Percentiles rank a stretch among this genome's conserved stretches.
phyloP scores from a whole-genome alignment of 2,329 filamentous ascomycete genomes.

The Ophiostoma quercus region DNA sequence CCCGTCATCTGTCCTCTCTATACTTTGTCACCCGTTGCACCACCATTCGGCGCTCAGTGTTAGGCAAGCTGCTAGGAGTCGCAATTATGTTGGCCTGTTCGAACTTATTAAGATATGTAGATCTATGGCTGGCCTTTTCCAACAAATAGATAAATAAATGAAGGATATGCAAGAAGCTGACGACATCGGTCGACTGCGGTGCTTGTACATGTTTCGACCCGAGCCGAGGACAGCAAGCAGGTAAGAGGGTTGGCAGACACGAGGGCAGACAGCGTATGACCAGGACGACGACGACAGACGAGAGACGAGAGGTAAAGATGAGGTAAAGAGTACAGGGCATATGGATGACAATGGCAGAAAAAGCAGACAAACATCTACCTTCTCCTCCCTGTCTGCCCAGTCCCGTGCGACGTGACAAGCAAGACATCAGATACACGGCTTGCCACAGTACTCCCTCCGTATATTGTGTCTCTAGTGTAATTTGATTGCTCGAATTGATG shows the following conservation, averaged over 20 bases:
- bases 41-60: background rate
- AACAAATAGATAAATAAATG: background rate
- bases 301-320: background rate
- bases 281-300: background rate
- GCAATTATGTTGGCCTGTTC: background rate
- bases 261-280: background rate
- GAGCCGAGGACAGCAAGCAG: background rate
- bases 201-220: background rate
- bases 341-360: background rate
- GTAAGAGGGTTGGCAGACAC: background rate
- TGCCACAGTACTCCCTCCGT: slow-evolving; percentile 4
- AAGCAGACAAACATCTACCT: background rate
- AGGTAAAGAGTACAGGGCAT: background rate
- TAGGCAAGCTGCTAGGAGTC: background rate
- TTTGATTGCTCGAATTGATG: background rate
- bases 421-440: slow-evolving; percentile 20
- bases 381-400: slow-evolving; percentile 1
- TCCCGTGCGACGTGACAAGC: slow-evolving; percentile 11
- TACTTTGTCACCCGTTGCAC: slow-evolving; percentile 13
- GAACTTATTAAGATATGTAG: too few species aligned
- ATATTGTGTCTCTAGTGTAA: background rate
- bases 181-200: background rate
- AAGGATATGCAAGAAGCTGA: background rate
- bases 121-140: background rate
- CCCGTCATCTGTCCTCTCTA: background rate